Percentiles rank a stretch among this genome's conserved stretches.
These are phyloP conservation scores for Venturia oleaginea DNA, from an alignment of 2,329 filamentous ascomycete genomes.

Conservation along the genomic window DNA sequence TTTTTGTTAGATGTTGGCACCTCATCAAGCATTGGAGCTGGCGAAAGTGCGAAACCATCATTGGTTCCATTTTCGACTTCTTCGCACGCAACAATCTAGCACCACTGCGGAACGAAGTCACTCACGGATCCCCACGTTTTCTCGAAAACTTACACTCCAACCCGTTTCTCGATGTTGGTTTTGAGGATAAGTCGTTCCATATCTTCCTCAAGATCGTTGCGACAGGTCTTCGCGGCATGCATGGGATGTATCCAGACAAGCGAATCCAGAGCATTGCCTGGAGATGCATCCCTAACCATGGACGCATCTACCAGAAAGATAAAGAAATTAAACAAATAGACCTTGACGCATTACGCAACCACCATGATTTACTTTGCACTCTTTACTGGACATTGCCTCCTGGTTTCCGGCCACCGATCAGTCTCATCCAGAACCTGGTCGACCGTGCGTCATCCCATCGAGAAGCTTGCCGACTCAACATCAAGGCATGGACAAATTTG, in stretches of 20 bases:
- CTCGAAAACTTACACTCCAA: conserved; percentile 40
- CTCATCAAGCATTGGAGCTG: conserved; percentile 49
- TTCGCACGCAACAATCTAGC: conserved; percentile 46
- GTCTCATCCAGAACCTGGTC: conserved; percentile 45
- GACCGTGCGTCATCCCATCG: conserved; percentile 48
- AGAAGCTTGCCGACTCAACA: conserved; percentile 50
- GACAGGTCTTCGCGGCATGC: conserved; percentile 40
- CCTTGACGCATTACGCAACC: conserved; percentile 50
- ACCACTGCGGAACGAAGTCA: conserved; percentile 43
- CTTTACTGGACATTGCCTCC: conserved; percentile 50
- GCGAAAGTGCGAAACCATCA: conserved; percentile 44
- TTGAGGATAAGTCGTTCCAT: conserved; percentile 47
- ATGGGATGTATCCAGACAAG: conserved; percentile 38
- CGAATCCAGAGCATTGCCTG: conserved; percentile 48
- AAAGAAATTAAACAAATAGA: conserved; percentile 43
- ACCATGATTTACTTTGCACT: conserved; percentile 52
- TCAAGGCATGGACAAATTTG: conserved; percentile 50
- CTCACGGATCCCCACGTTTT: conserved; percentile 43
- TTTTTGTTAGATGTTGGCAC: conserved; percentile 44
- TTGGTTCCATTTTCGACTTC: conserved; percentile 50
- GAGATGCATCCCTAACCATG: conserved; percentile 51
- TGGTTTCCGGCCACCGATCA: conserved; percentile 42
- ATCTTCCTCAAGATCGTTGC: conserved; percentile 50
- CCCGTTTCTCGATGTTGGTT: conserved; percentile 35
- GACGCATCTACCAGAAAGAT: conserved; percentile 51